Evolutionary conservation across 2,329 filamentous ascomycete genomes (phyloP), one percentile per base, ranked within the genome.

Genomic region (Aspergillus bombycis): DNA sequence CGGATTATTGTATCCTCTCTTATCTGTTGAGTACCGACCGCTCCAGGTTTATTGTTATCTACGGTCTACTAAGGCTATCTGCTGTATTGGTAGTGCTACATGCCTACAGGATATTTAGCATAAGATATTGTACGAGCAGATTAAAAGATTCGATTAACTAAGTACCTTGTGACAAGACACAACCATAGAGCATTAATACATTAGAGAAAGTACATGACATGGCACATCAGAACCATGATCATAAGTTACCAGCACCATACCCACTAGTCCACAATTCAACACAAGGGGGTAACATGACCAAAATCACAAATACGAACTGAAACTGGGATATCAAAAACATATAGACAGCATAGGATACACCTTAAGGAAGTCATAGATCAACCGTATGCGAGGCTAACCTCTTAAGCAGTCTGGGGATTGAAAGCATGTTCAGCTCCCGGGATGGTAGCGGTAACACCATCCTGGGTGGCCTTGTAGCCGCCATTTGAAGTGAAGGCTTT

Each of bases 401-500:
- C 43, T 63, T 64, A 72, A 6, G 68, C 70, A 14, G 67, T 63
- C 59, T 72, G 70, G 41, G 70, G 70, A 38, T 72, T 70, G 55
- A 72, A 72, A 11, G 65, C 67, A 11, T 61, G 56, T n/a, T 66
- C 58, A 1, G 63, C 46, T 28, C 66, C 70, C 14, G 66, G 64
- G 11, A 70, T 56, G 3, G 63, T 64, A 21, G 57, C 53, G 2
- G 62, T 61, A 16, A 58, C 38, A 12, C 60, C 64, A 23, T 63
- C 46, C 19, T 48, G 46, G 26, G 57, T 19, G 16, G 45, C 21
- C n/a, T 65, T 61, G 21, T 58, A 41, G 60, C 41, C 43, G 12
- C 59, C 65, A 26, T 65, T 64, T 23, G 63, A 68, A 52, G 16
- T 52, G 45, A 77, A 75, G n/a, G 74, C 75, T 48, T 75, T 60